These are phyloP conservation scores for Basidiobolus meristosporus DNA, from an alignment of 371 early-diverging fungal species.

Conservation along the genomic window DNA sequence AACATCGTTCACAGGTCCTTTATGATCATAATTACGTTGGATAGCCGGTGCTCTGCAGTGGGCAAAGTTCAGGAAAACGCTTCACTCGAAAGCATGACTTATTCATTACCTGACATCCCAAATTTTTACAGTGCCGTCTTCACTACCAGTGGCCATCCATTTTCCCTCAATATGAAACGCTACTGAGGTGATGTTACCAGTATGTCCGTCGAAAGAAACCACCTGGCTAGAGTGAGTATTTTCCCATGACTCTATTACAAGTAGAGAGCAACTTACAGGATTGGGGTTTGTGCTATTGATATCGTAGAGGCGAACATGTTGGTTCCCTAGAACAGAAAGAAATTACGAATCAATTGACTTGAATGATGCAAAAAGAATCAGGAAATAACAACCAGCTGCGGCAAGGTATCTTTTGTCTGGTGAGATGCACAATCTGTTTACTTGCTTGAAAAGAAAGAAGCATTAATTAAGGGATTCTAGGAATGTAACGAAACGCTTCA, in stretches of 20 bases:
- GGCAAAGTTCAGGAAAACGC: slow-evolving; percentile 4
- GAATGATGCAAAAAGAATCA: slow-evolving; percentile 1
- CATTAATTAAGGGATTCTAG: neutral
- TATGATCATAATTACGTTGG: slow-evolving; percentile 72
- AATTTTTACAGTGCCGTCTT: slow-evolving; percentile 84
- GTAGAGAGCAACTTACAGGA: slow-evolving; percentile 26
- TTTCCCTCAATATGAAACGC: slow-evolving; percentile 83
- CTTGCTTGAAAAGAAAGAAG: slow-evolving; percentile 35
- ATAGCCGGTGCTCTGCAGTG: slow-evolving; percentile 40
- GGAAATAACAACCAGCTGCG: slow-evolving; percentile 54
- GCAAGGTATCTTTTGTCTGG: slow-evolving; percentile 85
- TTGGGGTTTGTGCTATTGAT: slow-evolving; percentile 58
- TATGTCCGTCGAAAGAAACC: slow-evolving; percentile 69
- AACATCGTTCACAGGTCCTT: slow-evolving; percentile 79
- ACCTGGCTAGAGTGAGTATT: slow-evolving; percentile 24
- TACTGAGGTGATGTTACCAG: slow-evolving; percentile 78
- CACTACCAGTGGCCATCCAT: slow-evolving; percentile 86
- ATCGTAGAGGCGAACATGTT: slow-evolving; percentile 68
- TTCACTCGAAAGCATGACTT: neutral
- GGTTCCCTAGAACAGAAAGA: slow-evolving; percentile 29
- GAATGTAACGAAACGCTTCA: neutral
- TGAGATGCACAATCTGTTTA: slow-evolving; percentile 81
- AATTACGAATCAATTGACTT: neutral
- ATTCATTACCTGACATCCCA: slow-evolving; percentile 52
- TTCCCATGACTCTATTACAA: neutral